Conservation (phyloP, 768 basidiomycete genomes). For the Hypholoma sublateritium region DNA sequence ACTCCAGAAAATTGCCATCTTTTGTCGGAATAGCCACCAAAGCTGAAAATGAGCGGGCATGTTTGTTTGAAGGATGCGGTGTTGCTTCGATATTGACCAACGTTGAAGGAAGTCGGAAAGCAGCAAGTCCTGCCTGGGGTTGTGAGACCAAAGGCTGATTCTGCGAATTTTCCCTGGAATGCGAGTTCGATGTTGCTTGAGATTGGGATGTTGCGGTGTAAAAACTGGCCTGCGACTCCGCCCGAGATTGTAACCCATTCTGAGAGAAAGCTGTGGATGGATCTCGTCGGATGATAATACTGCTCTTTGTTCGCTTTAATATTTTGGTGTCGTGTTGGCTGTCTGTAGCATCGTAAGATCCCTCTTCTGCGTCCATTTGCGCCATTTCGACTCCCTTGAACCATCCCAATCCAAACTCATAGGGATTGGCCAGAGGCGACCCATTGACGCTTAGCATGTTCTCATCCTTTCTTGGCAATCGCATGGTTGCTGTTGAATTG, state of each 20-base stretch:
- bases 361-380: slow-evolving; percentile 33
- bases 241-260: slow-evolving; percentile 41
- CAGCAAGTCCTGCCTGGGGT: slow-evolving; percentile 18
- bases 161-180: slow-evolving; percentile 46
- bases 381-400: slow-evolving; percentile 43
- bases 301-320: slow-evolving; percentile 53
- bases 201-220: slow-evolving; percentile 38
- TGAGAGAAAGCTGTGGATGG: slow-evolving; percentile 41
- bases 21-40: slow-evolving; percentile 77
- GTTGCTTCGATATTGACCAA: slow-evolving; percentile 29
- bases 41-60: slow-evolving; percentile 46
- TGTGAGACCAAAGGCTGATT: slow-evolving; percentile 19
- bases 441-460: slow-evolving; percentile 81
- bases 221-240: slow-evolving; percentile 52
- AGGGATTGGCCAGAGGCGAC: slow-evolving; percentile 79
- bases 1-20: slow-evolving; percentile 81
- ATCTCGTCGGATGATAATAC: slow-evolving; percentile 61
- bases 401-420: slow-evolving; percentile 64
- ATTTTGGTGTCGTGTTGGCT: no score
- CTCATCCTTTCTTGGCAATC: slow-evolving; percentile 73
- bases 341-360: slow-evolving; percentile 12
- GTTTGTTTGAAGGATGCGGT: slow-evolving; percentile 32
- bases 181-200: slow-evolving; percentile 29
- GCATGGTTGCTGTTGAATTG: slow-evolving; percentile 41
- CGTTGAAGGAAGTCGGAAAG: slow-evolving; percentile 28